Conservation (phyloP, 129 eudicot species). For the Rutidosis leptorrhynchoides region DNA sequence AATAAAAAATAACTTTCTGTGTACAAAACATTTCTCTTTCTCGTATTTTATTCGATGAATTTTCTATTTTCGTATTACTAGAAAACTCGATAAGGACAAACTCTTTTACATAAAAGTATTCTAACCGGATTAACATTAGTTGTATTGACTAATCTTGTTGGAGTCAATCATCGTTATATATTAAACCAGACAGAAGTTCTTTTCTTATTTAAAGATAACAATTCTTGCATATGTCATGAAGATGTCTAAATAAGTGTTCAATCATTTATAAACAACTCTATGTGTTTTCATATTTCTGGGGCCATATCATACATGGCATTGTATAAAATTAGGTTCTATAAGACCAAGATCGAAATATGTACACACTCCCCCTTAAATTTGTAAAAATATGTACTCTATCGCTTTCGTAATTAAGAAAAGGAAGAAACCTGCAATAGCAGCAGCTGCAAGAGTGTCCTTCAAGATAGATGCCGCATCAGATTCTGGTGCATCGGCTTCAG, state of each 20-base stretch:
- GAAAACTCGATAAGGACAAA: too few species aligned
- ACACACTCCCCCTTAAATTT: background rate
- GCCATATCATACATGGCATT: conserved; percentile 17
- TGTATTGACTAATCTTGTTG: background rate
- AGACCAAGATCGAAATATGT: background rate
- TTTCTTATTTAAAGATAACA: background rate
- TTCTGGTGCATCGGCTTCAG: background rate
- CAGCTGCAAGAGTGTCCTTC: conserved; percentile 37
- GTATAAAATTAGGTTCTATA: conserved; percentile 4
- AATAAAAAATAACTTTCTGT: too few species aligned
- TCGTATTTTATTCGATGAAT: too few species aligned
- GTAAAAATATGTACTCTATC: conserved; percentile 7
- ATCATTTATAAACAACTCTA: conserved; percentile 2
- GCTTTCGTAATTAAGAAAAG: conserved; percentile 27
- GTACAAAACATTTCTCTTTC: too few species aligned
- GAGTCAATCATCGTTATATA: background rate
- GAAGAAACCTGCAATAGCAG: conserved; percentile 45
- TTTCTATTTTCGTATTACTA: too few species aligned
- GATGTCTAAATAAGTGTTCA: background rate
- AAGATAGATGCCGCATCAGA: conserved; percentile 21
- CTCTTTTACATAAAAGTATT: too few species aligned
- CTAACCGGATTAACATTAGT: background rate
- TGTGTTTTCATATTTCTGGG: conserved; percentile 5
- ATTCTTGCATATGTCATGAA: background rate
- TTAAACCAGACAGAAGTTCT: background rate